A percentile compares a stretch with the other conserved stretches of the same genome.
phyloP scores from a whole-genome alignment of 2,329 filamentous ascomycete species.

The Cytospora chrysosperma region DNA sequence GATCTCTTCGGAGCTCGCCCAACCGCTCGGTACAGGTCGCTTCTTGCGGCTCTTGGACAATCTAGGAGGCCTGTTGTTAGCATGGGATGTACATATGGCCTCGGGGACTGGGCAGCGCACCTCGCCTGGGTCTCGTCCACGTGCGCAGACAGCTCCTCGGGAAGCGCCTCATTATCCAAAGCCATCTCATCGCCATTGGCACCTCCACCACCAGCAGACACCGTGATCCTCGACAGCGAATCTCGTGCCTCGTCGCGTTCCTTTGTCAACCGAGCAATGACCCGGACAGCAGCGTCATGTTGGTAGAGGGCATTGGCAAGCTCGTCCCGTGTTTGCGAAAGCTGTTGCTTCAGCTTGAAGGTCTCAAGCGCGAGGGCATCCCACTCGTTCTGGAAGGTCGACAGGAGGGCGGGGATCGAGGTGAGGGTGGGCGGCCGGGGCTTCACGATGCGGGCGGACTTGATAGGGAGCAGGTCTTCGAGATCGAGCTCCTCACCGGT shows the following conservation, averaged over 20 bases:
- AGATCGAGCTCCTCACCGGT: slow-evolving; percentile 79
- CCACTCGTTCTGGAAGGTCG: slow-evolving; percentile 98
- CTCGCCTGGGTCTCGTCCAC: slow-evolving; percentile 79
- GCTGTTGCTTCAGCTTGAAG: slow-evolving; percentile 84
- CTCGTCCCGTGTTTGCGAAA: slow-evolving; percentile 88
- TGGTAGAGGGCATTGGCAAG: slow-evolving; percentile 92
- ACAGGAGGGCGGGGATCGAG: slow-evolving; percentile 90
- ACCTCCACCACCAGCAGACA: slow-evolving; percentile 50
- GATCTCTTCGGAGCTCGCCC: slow-evolving; percentile 76
- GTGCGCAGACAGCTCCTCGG: slow-evolving; percentile 67
- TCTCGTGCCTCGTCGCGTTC: slow-evolving; percentile 92
- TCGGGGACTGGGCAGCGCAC: slow-evolving; percentile 50
- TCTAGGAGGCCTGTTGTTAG: slow-evolving; percentile 43
- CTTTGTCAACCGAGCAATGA: slow-evolving; percentile 86
- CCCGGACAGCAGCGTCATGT: slow-evolving; percentile 92
- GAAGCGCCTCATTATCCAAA: slow-evolving; percentile 76
- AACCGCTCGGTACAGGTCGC: slow-evolving; percentile 79
- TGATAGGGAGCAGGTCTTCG: slow-evolving; percentile 86
- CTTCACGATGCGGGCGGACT: slow-evolving; percentile 78
- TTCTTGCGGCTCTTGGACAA: slow-evolving; percentile 88
- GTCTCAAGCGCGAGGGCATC: slow-evolving; percentile 89
- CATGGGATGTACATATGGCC: not conserved
- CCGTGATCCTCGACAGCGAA: slow-evolving; percentile 80
- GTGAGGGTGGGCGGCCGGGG: slow-evolving; percentile 91
- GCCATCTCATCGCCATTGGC: slow-evolving; percentile 84